phyloP scores from a whole-genome alignment of 1,139 yeast genomes.

The Magnusiomyces magnusii region DNA sequence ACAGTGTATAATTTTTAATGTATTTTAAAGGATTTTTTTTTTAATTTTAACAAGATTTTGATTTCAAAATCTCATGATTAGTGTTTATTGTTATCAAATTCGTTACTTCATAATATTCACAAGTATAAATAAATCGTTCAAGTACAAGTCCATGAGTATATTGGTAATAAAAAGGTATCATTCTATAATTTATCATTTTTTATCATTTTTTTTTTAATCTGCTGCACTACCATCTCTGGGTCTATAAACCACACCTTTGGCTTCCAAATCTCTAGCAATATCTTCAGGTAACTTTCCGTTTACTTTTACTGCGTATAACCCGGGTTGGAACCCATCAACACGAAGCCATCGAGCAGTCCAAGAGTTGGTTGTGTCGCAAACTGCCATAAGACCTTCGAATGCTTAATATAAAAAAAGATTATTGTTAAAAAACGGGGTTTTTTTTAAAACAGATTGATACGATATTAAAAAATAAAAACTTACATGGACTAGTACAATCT shows the following conservation, averaged over 20 bases:
- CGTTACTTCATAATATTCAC: not conserved
- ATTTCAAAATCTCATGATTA: no score
- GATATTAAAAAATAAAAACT: slow-evolving; percentile 17
- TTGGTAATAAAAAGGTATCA: not conserved
- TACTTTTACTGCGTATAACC: slow-evolving; percentile 88
- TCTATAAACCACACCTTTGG: slow-evolving; percentile 71
- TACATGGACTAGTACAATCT: slow-evolving; percentile 86
- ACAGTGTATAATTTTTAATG: no score
- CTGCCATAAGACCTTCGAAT: slow-evolving; percentile 91
- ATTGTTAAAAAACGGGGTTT: no score
- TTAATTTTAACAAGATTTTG: no score
- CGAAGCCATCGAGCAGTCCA: slow-evolving; percentile 99
- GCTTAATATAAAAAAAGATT: slow-evolving; percentile 34
- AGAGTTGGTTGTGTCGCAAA: slow-evolving; percentile 75
- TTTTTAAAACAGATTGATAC: not conserved
- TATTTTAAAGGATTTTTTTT: no score
- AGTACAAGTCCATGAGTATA: not conserved
- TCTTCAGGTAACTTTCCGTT: slow-evolving; percentile 90
- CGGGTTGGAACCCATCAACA: slow-evolving; percentile 82
- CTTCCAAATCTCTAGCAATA: slow-evolving; percentile 61
- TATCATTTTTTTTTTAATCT: slow-evolving; percentile 39
- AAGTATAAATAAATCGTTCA: not conserved
- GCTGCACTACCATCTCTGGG: slow-evolving; percentile 96
- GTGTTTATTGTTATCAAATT: no score
- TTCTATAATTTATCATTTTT: not conserved